Base-by-base conservation (phyloP, 306 rosid species). In the Inga leiocalycina region DNA sequence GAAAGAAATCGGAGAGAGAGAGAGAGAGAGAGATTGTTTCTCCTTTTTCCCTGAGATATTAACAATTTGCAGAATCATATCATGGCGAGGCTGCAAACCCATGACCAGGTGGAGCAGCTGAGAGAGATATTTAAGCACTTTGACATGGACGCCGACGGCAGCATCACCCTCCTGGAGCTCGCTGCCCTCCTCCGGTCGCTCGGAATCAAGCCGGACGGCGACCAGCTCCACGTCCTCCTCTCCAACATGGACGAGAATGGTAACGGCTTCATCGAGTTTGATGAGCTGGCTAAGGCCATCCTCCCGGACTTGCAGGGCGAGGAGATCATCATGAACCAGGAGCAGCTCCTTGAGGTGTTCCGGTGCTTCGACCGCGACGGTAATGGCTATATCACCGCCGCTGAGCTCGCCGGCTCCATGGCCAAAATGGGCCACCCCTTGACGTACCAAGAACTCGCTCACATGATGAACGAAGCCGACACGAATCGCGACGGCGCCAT, bases 401-500 rank as follows among this genome's bases (percentile, higher is more conserved):
- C 92, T 0, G 96, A 92, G 83, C 90, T 92, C 4, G 93, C 96
- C 34, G 96, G 96, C 1, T 82, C 93, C 39, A 92, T 92, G 96
- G 90, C 96, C 6, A 92, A 87, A 73, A 90, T 92, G 93, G 92
- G 96, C 1, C 93, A 86, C 6, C 93, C 92, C 6, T 56, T 92
- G 74, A 84, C 91, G 34, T 92, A 87, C 82, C 30, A 81, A 1
- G 96, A 92, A 83, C 89, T 92, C 17, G 75, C 91, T 1, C 87
- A 88, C 13, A 87, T 92, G 90, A 90, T 92, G 90, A 83, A 74
- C 6, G 90, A 87, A 62, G 93, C 93, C 10, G 96, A 92, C 19
- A 72, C 80, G 37, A 85, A 92, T 41, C 91, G 93, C 66, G 96
- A 92, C 41, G 96, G 96, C 6, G 96, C 88, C 5, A 84, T 92